Evolutionary conservation across 1,139 yeast species (phyloP), one percentile per base, ranked within the genome.

Genomic region (Protomyces arabidopsidicola): DNA sequence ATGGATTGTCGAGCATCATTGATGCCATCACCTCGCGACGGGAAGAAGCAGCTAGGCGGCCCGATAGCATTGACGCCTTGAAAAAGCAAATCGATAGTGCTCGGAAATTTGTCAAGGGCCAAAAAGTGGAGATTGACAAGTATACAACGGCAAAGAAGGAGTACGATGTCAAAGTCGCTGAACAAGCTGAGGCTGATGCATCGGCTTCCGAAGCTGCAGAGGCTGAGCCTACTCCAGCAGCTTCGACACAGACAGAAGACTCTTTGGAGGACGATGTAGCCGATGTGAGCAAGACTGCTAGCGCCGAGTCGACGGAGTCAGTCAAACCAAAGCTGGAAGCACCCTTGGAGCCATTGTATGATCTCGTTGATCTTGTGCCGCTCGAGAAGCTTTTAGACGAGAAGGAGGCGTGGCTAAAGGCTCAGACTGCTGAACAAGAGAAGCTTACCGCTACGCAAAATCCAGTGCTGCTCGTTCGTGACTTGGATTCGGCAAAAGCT

Each of bases 1-100:
- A 77, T 1, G 71, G 69, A 12, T 68, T 75, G 38, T 67, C 71
- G 54, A 62, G 63, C 20, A 63, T 74, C 52, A 69, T 70, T 60
- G 69, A 68, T 16, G 63, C 69, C 10, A 65, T 72, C 54, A 60
- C 55, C 24, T 54, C 60, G 38, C 65, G 70, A 14, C 68, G 66
- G 31, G 64, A 51, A 27, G 69, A 67, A 45, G 56, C 54, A 48
- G 55, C 52, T 54, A 53, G 60, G 52, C 58, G 65, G 42, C 63
- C 56, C 39, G 38, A 27, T 27, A 62, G 55, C 24, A 39, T 64
- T 16, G 53, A 31, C 6, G 65, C 61, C 22, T 35, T 57, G 24
- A 65, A 64, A 59, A 59, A 65, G 39, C 59, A 53, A 35, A 20
- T 63, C 14, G 58, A 56, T 4, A 22, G 39, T 81, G 39, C 62